Conservation (phyloP, 768 basidiomycete species). For the Lactarius deliciosus region DNA sequence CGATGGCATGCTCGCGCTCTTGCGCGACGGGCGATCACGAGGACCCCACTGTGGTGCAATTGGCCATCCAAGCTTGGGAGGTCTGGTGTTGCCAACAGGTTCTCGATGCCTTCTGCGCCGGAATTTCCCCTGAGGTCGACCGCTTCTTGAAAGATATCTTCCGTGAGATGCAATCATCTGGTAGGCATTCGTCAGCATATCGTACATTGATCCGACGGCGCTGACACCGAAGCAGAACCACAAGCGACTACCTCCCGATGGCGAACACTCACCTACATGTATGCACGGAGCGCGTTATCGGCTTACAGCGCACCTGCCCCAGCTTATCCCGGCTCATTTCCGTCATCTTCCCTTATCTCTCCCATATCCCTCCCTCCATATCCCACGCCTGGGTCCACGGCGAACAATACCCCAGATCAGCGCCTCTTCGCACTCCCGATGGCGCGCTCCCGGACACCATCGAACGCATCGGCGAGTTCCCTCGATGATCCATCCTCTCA, state of each 20-base stretch:
- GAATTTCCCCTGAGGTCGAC: slow-evolving; percentile 35
- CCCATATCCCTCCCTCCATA: slow-evolving; percentile 28
- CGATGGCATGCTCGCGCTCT: slow-evolving; percentile 34
- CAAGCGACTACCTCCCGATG: slow-evolving; percentile 40
- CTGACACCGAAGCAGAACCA: slow-evolving; percentile 33
- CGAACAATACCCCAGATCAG: slow-evolving; percentile 28
- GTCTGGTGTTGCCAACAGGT: slow-evolving; percentile 37
- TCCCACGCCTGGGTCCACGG: slow-evolving; percentile 25
- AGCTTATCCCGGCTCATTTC: slow-evolving; percentile 30
- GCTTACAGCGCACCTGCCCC: slow-evolving; percentile 30
- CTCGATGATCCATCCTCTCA: slow-evolving; percentile 11
- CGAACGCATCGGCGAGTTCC: slow-evolving; percentile 29
- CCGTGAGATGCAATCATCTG: slow-evolving; percentile 36
- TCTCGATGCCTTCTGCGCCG: slow-evolving; percentile 38
- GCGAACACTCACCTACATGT: slow-evolving; percentile 38
- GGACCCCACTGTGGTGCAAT: slow-evolving; percentile 40
- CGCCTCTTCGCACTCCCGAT: slow-evolving; percentile 25
- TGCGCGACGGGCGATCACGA: slow-evolving; percentile 35
- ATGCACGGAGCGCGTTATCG: slow-evolving; percentile 31
- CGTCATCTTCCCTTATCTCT: slow-evolving; percentile 27
- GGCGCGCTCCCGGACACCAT: slow-evolving; percentile 19
- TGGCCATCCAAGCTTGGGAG: slow-evolving; percentile 41
- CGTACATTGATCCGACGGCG: not conserved
- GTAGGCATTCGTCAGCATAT: slow-evolving; percentile 28
- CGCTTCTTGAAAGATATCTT: slow-evolving; percentile 34